A percentile compares a stretch with the other conserved stretches of the same genome.
phyloP scores from a whole-genome alignment of 805 yeast genomes.

The Lachancea thermotolerans region DNA sequence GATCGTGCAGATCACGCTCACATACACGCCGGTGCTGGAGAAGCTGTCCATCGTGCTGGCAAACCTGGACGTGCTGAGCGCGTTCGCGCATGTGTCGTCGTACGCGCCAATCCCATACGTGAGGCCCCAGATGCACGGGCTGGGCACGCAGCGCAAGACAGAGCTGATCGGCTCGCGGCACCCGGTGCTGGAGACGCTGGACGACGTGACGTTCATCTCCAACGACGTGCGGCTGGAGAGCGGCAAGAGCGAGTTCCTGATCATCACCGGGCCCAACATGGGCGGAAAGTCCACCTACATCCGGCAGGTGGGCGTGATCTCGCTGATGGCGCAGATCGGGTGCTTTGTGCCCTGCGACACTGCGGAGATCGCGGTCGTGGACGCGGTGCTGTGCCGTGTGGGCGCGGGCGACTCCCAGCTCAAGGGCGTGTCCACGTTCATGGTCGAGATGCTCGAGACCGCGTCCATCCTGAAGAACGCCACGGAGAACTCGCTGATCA shows the following conservation, averaged over 20 bases:
- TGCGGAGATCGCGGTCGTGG: conserved; percentile 79
- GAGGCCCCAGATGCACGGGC: conserved; percentile 60
- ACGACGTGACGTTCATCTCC: conserved; percentile 82
- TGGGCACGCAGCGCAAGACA: conserved; percentile 43
- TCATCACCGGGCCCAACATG: conserved; percentile 96
- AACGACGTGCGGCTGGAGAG: conserved; percentile 72
- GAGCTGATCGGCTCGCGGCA: conserved; percentile 75
- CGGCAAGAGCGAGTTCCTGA: conserved; percentile 57
- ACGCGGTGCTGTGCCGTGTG: conserved; percentile 91
- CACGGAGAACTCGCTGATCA: conserved; percentile 73
- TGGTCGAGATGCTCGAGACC: conserved; percentile 98
- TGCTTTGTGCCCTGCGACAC: conserved; percentile 76
- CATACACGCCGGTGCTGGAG: conserved; percentile 74
- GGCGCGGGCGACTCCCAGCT: conserved; percentile 98
- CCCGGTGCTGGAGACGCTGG: conserved; percentile 91
- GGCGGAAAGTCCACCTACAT: conserved; percentile 95
- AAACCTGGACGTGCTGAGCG: conserved; percentile 71
- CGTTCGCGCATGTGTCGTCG: conserved; percentile 80
- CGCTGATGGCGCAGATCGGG: conserved; percentile 84
- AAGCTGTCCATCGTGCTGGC: conserved; percentile 59
- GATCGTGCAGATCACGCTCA: conserved; percentile 70
- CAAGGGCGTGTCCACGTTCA: conserved; percentile 93
- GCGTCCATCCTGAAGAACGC: conserved; percentile 87
- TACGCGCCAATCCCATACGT: conserved; percentile 79
- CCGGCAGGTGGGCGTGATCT: conserved; percentile 81